Base-by-base conservation (phyloP, 306 rosid species). In the Cucumis hystrix region DNA sequence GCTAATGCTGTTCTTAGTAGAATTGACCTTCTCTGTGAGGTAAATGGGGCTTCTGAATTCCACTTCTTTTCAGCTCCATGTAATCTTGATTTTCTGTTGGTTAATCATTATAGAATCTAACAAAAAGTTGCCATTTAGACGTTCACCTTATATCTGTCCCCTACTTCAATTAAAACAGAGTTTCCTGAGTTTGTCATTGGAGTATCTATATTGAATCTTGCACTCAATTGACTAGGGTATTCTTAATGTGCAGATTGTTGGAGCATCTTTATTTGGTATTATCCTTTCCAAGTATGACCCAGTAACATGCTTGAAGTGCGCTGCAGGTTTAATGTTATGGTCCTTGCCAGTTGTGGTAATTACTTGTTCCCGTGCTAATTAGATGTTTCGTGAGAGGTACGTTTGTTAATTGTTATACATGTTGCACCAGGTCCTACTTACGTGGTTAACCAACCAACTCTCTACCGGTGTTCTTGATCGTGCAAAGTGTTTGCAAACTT, bases 401-500 rank as follows among this genome's bases (percentile, higher is more conserved):
- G 41, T 49, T 73, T 76, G 74, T 79, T 30, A 68, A 41, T 60
- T 56, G 57, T 14, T 55, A 57, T 33, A 37, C 15, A 30, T 77
- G 67, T 40, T 49, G 82, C 55, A 68, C 74, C 87, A 96, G 99
- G 83, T 96, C 74, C 35, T 81, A 82, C 88, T 88, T n/a, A 82
- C 97, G 10, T 85, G 88, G 80, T 84, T 91, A 82, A 83, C 97
- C 85, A 92, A 92, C 92, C 86, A 87, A 80, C 98, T 96, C 80
- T 91, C 99, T 20, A 84, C 92, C 0, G 97, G 99, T 78, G 99
- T 96, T 86, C 98, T 96, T 81, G 99, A 92, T 82, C 90, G 93
- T 54, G 88, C 96, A 10, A 95, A 84, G 77, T 87, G 89, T 73
- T 90, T 85, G 15, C 97, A 89, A 83, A 77, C 87, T 80, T 90